These are phyloP conservation scores for Phytophthora cryptogea DNA, from an alignment of 352 stramenopile genomes.

Conservation along the genomic window DNA sequence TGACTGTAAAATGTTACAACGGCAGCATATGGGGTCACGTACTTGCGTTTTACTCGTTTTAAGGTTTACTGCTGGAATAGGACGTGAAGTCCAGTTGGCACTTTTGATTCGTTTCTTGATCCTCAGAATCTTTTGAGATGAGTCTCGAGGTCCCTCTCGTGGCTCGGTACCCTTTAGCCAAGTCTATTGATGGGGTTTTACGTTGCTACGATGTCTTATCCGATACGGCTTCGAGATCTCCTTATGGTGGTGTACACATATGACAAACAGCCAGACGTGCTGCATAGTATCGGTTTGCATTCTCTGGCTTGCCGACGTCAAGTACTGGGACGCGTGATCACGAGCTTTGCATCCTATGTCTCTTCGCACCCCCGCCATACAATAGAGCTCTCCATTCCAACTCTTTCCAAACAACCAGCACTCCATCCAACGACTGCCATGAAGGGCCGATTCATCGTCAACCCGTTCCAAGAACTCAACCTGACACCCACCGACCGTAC, in stretches of 20 bases:
- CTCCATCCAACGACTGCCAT: constrained; percentile 9
- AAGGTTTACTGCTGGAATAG: constrained; percentile 10
- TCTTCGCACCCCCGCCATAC: constrained; percentile 1
- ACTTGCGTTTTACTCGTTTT: constrained; percentile 12
- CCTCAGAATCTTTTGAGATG: background rate
- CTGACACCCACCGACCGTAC: constrained; percentile 20
- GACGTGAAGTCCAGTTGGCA: constrained; percentile 6
- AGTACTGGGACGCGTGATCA: background rate
- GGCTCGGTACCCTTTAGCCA: background rate
- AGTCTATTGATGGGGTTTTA: constrained; percentile 11
- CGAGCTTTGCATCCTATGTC: background rate
- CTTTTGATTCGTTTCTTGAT: constrained; percentile 1
- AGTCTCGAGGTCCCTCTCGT: constrained; percentile 1
- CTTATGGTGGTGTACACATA: background rate
- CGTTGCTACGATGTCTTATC: constrained; percentile 7
- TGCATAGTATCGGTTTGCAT: constrained; percentile 3
- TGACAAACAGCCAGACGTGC: constrained; percentile 12
- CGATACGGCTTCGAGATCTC: background rate
- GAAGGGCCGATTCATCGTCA: constrained; percentile 40
- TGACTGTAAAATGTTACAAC: constrained; percentile 2
- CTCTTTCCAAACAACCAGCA: background rate
- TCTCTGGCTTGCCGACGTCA: background rate
- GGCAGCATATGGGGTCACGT: constrained; percentile 20
- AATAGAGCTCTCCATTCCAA: constrained; percentile 17
- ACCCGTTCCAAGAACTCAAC: constrained; percentile 34